A percentile compares a stretch with the other conserved stretches of the same genome.
phyloP scores from a whole-genome alignment of 495 filamentous ascomycete genomes.

The Usnea hakonensis region DNA sequence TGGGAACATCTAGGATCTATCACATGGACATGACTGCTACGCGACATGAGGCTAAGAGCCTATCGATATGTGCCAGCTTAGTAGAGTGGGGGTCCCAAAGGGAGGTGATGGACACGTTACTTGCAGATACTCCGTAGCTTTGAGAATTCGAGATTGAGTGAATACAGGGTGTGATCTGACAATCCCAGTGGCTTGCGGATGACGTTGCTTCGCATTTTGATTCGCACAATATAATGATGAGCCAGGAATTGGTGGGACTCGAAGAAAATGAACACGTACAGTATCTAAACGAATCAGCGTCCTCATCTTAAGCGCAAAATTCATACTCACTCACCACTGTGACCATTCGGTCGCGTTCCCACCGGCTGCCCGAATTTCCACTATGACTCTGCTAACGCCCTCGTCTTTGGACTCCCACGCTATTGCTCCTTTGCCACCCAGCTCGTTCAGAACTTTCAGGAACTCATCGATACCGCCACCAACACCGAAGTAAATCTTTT shows the following conservation, averaged over 20 bases:
- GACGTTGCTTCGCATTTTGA: neutral
- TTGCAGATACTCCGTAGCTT: neutral
- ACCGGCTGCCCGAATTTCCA: conserved; percentile 29
- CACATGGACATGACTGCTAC: too few species aligned
- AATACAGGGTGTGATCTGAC: neutral
- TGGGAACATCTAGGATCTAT: too few species aligned
- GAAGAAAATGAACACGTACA: neutral
- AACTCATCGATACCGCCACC: conserved; percentile 91
- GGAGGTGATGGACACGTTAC: neutral
- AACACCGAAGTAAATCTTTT: conserved; percentile 93
- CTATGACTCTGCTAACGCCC: conserved; percentile 41
- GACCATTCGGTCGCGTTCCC: neutral
- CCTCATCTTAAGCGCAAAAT: neutral
- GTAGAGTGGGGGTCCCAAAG: neutral
- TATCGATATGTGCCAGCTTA: neutral
- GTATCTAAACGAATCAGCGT: neutral
- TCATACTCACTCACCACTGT: too few species aligned
- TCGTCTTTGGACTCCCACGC: conserved; percentile 58
- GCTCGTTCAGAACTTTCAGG: conserved; percentile 49
- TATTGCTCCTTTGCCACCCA: conserved; percentile 48
- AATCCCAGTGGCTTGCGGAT: neutral
- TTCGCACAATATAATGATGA: neutral
- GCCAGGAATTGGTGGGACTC: neutral
- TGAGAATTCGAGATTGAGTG: neutral
- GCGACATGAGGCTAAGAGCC: neutral